A percentile compares a stretch with the other conserved stretches of the same genome.
These are phyloP conservation scores for Cystobasidium slooffiae DNA, from an alignment of 1,284 basidiomycete genomes.

Conservation along the genomic window DNA sequence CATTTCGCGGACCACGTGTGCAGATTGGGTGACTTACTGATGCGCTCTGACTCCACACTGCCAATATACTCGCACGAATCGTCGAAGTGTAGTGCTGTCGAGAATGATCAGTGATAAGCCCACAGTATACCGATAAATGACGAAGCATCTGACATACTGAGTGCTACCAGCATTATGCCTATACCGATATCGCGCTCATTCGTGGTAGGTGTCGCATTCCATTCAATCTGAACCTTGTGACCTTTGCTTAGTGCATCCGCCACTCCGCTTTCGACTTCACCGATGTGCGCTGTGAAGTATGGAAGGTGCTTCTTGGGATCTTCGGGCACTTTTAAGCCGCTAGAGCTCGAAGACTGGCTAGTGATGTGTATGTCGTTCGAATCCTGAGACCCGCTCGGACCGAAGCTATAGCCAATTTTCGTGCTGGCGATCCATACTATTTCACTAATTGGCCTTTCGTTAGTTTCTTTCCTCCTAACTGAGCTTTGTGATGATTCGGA, in stretches of 20 bases:
- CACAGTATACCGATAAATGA: neutral
- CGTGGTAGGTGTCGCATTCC: neutral
- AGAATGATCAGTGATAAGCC: neutral
- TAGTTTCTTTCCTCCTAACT: neutral
- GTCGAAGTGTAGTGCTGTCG: constrained; percentile 6
- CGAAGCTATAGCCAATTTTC: neutral
- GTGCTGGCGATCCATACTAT: neutral
- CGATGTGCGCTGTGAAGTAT: constrained; percentile 9
- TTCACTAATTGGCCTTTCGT: neutral
- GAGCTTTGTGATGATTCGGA: neutral
- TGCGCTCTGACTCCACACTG: neutral
- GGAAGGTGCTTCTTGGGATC: constrained; percentile 16
- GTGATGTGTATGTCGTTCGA: neutral
- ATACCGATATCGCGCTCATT: constrained; percentile 29
- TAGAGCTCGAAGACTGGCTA: neutral
- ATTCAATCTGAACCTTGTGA: neutral
- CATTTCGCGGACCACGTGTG: no score
- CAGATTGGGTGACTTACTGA: neutral
- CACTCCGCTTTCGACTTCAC: neutral
- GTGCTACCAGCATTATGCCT: neutral
- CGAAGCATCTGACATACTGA: neutral
- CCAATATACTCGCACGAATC: neutral
- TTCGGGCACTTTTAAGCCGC: constrained; percentile 4
- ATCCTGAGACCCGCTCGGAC: neutral
- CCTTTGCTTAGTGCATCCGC: neutral